Base-by-base conservation (phyloP, 2,329 filamentous ascomycete species). In the Geoglossum cookeanum region DNA sequence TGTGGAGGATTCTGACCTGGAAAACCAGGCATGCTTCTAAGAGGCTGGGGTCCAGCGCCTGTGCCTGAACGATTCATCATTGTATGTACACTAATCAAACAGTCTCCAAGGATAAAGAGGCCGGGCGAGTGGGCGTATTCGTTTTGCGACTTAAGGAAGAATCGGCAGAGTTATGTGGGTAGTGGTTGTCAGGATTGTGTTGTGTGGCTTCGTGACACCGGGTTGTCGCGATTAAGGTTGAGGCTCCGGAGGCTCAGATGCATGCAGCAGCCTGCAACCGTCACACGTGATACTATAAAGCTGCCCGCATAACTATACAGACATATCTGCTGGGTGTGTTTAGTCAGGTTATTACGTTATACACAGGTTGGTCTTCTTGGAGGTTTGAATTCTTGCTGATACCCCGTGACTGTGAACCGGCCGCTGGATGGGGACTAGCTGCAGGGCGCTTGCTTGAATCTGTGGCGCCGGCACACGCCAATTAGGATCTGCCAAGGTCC, bases 11-110 rank as follows among this genome's bases (percentile, higher is more conserved):
- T 75, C 64, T 73, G 75, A 61, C 70, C 67, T 64, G 74, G 72
- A 66, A 79, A 80, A 64, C 75, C 72, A 60, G 74, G 72, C 68
- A 78, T 75, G 59, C 70, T 71, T 66, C 75, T 73, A 62, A 78
- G 65, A 62, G 72, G 70, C 67, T 77, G 75, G 61, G 73, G 71
- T 63, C 72, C 70, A 60, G 72, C 70, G 63, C 71, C 75, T 78
- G 63, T 33, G 39, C 30, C 49, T 37, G 49, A 35, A 33, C 49
- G 49, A 30, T 53, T 53, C 49, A 53, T 53, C 49, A 35, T 53
- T 53, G 30, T 45, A 53, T 33, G 32, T 53, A 53, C n/a, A 53
- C 29, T 53, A 37, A 11, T 11, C 13, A n/a, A 17, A 17, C n/a
- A 22, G 15, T 37, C 33, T 53, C 22, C 13, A 32, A 53, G 13